Conservation (phyloP, 208 protist genomes). For the Acanthamoeba royreba region DNA sequence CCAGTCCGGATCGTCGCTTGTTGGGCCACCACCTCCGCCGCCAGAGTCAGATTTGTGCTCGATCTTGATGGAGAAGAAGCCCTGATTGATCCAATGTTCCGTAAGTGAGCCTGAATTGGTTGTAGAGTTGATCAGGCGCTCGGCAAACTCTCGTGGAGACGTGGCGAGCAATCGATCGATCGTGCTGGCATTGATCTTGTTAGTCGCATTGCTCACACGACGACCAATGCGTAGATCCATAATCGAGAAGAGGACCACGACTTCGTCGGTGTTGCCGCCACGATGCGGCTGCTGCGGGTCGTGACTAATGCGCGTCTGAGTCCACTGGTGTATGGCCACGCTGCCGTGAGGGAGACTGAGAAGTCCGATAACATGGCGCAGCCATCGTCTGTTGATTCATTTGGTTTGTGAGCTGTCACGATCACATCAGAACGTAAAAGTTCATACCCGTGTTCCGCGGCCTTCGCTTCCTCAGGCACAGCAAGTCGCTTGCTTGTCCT, state of each 20-base stretch:
- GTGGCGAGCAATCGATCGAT: not conserved
- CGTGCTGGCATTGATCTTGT: not conserved
- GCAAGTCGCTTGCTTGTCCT: not conserved
- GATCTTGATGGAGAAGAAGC: not conserved
- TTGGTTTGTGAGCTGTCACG: no score
- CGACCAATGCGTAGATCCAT: not conserved
- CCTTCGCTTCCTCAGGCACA: not conserved
- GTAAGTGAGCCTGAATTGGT: not conserved
- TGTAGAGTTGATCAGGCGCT: not conserved
- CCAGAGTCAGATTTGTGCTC: not conserved
- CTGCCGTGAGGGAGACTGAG: not conserved
- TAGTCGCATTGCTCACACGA: not conserved
- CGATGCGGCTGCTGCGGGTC: not conserved
- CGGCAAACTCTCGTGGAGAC: not conserved
- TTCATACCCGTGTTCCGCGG: not conserved
- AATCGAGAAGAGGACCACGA: not conserved
- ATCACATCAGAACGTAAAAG: no score
- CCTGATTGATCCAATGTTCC: not conserved
- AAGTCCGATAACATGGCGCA: not conserved
- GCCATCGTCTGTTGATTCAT: not conserved
- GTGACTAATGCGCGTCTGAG: not conserved
- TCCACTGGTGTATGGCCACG: not conserved
- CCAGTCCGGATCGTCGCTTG: not conserved
- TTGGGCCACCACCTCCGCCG: not conserved
- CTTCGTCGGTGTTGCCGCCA: not conserved